phyloP scores from a whole-genome alignment of 2,329 filamentous ascomycete species.

The Ramularia collo-cygni region DNA sequence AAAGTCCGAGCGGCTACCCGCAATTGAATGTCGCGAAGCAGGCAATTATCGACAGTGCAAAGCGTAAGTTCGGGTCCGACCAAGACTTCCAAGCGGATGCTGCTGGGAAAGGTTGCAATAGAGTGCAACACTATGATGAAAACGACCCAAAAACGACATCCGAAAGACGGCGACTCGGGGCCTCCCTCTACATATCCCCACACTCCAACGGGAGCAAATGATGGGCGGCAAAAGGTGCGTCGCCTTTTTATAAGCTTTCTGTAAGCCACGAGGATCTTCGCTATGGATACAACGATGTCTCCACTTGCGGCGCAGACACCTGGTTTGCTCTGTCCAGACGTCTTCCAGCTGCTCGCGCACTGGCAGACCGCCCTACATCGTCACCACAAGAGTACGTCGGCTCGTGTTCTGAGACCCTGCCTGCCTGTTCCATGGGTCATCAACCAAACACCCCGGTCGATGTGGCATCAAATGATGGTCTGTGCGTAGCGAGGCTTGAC shows the following conservation, averaged over 20 bases:
- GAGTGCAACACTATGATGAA: slow-evolving; percentile 10
- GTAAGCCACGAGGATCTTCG: slow-evolving; percentile 11
- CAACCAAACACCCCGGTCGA: slow-evolving; percentile 9
- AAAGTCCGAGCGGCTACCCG: slow-evolving; percentile 6
- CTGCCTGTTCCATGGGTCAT: slow-evolving; percentile 3
- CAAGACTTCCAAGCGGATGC: slow-evolving; percentile 6
- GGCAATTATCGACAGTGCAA: slow-evolving; percentile 9
- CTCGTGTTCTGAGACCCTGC: slow-evolving; percentile 15
- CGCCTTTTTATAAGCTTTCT: slow-evolving; percentile 14
- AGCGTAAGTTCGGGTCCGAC: slow-evolving; percentile 6
- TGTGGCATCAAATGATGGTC: slow-evolving; percentile 3
- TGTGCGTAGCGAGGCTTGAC: slow-evolving; percentile 18
- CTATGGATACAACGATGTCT: not conserved
- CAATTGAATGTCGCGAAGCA: slow-evolving; percentile 5
- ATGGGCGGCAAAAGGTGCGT: slow-evolving; percentile 13
- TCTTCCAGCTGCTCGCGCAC: too few species aligned
- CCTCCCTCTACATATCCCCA: slow-evolving; percentile 20
- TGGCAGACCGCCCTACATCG: not conserved
- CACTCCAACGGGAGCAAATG: slow-evolving; percentile 10
- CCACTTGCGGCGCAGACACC: not conserved
- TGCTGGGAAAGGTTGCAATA: slow-evolving; percentile 5
- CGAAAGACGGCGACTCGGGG: slow-evolving; percentile 22
- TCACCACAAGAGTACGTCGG: slow-evolving; percentile 5
- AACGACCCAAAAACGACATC: slow-evolving; percentile 13
- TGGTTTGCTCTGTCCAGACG: too few species aligned